phyloP scores from a whole-genome alignment of 805 yeast genomes.

The Ogataea paraovalis region DNA sequence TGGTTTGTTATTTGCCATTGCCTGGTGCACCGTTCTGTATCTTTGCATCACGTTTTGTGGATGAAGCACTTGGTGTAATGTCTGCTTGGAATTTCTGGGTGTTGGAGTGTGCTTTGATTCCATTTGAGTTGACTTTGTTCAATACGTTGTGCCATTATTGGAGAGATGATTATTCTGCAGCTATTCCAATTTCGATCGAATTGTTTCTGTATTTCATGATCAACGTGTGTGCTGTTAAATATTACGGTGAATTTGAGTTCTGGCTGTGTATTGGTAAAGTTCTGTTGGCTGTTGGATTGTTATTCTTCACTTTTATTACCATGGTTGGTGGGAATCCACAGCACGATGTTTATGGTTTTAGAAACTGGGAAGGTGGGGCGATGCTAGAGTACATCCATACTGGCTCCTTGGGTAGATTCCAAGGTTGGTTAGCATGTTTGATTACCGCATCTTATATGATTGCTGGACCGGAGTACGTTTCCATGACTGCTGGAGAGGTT shows the following conservation, averaged over 20 bases:
- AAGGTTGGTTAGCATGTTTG: constrained; percentile 48
- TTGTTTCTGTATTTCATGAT: constrained; percentile 56
- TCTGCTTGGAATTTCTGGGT: constrained; percentile 48
- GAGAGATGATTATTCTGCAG: constrained; percentile 69
- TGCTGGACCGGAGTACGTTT: constrained; percentile 52
- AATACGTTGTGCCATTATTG: constrained; percentile 71
- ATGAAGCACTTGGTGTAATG: constrained; percentile 41
- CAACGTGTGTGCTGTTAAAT: constrained; percentile 62
- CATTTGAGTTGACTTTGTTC: constrained; percentile 46
- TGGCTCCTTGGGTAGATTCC: constrained; percentile 41
- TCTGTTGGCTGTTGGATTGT: constrained; percentile 35
- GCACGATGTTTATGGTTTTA: constrained; percentile 58
- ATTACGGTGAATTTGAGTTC: constrained; percentile 50
- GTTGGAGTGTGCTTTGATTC: constrained; percentile 43
- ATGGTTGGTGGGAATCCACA: constrained; percentile 82
- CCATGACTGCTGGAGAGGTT: constrained; percentile 45
- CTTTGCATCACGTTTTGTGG: constrained; percentile 44
- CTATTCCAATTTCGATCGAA: constrained; percentile 60
- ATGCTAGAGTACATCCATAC: constrained; percentile 31
- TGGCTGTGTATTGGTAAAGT: constrained; percentile 38
- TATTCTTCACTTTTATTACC: constrained; percentile 43
- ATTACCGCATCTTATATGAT: constrained; percentile 69
- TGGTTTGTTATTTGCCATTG: constrained; percentile 42
- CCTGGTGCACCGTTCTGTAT: constrained; percentile 41
- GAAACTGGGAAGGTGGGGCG: constrained; percentile 40